Conservation (phyloP, 2,329 filamentous ascomycete genomes). For the Fusarium solani-melongenae region DNA sequence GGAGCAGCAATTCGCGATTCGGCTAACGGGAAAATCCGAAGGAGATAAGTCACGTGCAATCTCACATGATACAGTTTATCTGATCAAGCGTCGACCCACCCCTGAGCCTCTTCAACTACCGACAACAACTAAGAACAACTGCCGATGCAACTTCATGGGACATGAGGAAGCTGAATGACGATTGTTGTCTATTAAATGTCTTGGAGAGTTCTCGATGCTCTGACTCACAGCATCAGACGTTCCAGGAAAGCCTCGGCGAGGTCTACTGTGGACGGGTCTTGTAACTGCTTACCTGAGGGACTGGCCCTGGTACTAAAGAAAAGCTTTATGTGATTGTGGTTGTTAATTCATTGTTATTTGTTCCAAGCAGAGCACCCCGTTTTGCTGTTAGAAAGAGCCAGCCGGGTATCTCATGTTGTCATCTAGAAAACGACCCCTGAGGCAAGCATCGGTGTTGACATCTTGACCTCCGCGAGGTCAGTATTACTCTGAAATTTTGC, state of each 20-base stretch:
- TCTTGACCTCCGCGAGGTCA: not conserved
- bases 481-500: not conserved
- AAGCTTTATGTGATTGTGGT: not conserved
- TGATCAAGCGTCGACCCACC: not conserved
- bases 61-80: not conserved
- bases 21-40: conserved; percentile 56
- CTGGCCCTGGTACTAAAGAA: not conserved
- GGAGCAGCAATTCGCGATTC: conserved; percentile 53
- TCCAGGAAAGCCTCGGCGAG: not conserved
- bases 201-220: not conserved
- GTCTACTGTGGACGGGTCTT: not conserved
- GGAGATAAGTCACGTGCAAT: conserved; percentile 45
- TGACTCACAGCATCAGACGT: too few species aligned
- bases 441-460: not conserved
- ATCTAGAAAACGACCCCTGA: not conserved
- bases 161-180: not conserved
- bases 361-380: not conserved
- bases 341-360: not conserved
- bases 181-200: not conserved
- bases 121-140: not conserved
- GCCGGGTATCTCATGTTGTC: not conserved
- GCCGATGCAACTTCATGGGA: not conserved
- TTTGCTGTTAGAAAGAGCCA: not conserved
- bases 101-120: not conserved
- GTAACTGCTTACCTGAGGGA: not conserved